These are phyloP conservation scores for Aspergillus quadricinctus DNA, from an alignment of 2,329 filamentous ascomycete species.

Conservation along the genomic window DNA sequence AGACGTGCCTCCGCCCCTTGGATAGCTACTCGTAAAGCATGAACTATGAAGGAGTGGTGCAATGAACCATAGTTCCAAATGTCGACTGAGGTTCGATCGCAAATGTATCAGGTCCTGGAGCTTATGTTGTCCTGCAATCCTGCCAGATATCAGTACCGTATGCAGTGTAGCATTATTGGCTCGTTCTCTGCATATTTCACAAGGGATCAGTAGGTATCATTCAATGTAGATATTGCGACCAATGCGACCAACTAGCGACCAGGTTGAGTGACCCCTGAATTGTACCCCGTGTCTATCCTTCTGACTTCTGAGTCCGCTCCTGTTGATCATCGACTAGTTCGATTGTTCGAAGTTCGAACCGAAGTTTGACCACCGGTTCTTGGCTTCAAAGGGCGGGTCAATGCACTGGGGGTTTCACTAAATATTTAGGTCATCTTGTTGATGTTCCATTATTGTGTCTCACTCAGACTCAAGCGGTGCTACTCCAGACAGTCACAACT, in stretches of 20 bases:
- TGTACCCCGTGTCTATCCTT: not conserved
- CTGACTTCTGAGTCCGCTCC: not conserved
- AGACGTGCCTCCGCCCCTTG: not conserved
- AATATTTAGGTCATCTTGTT: not conserved
- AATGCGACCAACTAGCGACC: not conserved
- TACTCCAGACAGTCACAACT: not conserved
- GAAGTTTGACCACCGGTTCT: not conserved
- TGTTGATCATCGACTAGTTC: not conserved
- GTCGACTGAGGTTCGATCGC: not conserved
- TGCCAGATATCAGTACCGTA: not conserved
- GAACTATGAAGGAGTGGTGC: not conserved
- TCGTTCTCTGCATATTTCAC: not conserved
- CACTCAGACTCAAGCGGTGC: not conserved
- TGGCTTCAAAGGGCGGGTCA: not conserved
- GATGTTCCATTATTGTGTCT: not conserved
- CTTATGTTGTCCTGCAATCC: not conserved
- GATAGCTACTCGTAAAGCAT: not conserved
- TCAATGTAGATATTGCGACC: not conserved
- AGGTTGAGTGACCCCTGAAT: not conserved
- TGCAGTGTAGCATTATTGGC: not conserved
- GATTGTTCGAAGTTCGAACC: not conserved
- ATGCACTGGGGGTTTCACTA: not conserved
- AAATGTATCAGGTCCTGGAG: not conserved
- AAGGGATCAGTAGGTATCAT: not conserved
- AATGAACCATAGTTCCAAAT: not conserved